Conservation (phyloP, 1,139 yeast genomes). For the Saccharomyces hybrid region DNA sequence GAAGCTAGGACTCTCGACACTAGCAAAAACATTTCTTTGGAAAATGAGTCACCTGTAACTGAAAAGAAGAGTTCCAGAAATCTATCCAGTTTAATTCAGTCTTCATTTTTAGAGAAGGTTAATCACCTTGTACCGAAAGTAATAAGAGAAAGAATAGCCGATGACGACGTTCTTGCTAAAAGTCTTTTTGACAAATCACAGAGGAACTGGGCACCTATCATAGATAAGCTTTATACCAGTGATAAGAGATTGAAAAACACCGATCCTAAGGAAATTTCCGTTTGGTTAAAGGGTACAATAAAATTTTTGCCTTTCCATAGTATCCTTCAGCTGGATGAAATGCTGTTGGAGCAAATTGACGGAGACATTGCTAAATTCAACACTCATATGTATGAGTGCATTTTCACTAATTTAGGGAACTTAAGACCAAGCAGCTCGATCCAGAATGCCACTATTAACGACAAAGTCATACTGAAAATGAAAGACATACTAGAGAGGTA, state of each 20-base stretch:
- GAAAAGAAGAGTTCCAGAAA: too few relatives aligned
- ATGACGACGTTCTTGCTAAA: conserved; percentile 37
- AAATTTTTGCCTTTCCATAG: conserved; percentile 31
- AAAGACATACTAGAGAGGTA: conserved; percentile 31
- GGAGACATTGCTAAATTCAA: conserved; percentile 34
- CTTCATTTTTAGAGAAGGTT: conserved; percentile 1
- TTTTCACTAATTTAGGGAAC: conserved; percentile 39
- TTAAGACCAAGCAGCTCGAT: conserved; percentile 9
- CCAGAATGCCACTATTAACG: conserved; percentile 31
- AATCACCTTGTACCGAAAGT: conserved; percentile 10
- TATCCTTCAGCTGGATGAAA: conserved; percentile 36
- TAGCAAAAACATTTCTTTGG: too few relatives aligned
- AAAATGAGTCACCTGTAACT: too few relatives aligned
- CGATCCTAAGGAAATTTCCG: conserved; percentile 34
- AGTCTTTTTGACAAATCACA: conserved; percentile 39
- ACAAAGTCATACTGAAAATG: conserved; percentile 31
- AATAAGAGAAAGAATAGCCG: conserved; percentile 41
- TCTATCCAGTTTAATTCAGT: background rate
- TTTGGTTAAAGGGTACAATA: conserved; percentile 43
- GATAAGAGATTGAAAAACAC: conserved; percentile 40
- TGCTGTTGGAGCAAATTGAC: conserved; percentile 29
- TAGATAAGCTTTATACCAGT: conserved; percentile 38
- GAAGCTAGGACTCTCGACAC: too few relatives aligned
- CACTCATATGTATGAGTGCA: conserved; percentile 37
- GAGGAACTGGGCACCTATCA: conserved; percentile 51